These are phyloP conservation scores for Lachnellula willkommii DNA, from an alignment of 2,329 filamentous ascomycete genomes.

Conservation along the genomic window DNA sequence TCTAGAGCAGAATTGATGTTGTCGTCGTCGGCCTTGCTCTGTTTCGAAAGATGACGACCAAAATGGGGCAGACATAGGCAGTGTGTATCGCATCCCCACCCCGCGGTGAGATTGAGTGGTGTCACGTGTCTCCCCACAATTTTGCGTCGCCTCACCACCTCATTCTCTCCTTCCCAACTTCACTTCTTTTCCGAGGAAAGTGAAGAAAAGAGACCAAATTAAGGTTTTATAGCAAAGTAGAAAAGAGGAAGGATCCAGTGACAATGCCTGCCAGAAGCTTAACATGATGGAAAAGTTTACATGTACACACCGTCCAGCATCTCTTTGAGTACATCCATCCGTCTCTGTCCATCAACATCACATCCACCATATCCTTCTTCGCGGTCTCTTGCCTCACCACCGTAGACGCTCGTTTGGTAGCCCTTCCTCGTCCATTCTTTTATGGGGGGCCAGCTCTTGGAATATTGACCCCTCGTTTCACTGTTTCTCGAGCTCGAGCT, in stretches of 20 bases:
- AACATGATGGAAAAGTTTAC: neutral
- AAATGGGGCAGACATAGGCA: conserved; percentile 6
- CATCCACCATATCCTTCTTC: neutral
- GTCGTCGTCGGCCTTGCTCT: conserved; percentile 2
- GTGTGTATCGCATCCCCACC: conserved; percentile 13
- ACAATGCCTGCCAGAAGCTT: neutral
- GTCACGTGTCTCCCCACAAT: neutral
- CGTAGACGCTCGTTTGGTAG: neutral
- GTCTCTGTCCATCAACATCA: neutral
- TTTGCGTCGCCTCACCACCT: neutral
- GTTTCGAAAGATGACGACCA: conserved; percentile 9
- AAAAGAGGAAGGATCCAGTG: neutral
- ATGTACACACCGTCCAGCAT: neutral
- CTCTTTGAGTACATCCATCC: too few species aligned
- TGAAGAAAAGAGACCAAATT: neutral
- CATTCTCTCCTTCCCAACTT: neutral
- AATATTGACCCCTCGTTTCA: neutral
- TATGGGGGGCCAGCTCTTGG: neutral
- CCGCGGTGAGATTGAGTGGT: neutral
- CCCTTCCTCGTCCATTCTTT: neutral
- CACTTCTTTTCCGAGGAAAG: too few species aligned
- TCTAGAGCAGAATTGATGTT: conserved; percentile 9
- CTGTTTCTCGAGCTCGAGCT: neutral
- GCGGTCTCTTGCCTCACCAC: neutral
- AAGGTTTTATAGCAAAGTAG: neutral